These are phyloP conservation scores for Phialemoniopsis sp. DNA, from an alignment of 2,329 filamentous ascomycete genomes.

Conservation along the genomic window DNA sequence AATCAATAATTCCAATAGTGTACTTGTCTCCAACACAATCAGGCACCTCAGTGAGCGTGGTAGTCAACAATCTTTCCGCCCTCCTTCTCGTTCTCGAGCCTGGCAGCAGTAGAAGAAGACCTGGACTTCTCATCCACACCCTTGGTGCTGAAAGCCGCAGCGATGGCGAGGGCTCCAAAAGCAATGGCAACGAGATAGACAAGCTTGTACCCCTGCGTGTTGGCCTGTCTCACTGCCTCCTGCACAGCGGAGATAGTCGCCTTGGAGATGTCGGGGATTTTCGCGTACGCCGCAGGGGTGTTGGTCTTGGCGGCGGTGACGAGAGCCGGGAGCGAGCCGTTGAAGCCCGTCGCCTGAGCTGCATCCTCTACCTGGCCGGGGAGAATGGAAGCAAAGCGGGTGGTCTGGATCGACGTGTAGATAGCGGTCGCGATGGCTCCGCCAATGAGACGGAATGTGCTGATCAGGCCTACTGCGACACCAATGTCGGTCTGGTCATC, in stretches of 20 bases:
- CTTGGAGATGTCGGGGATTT: conserved; percentile 17
- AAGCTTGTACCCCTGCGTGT: conserved; percentile 14
- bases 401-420: conserved; percentile 25
- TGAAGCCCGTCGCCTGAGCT: conserved; percentile 10
- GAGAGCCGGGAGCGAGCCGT: conserved; percentile 10
- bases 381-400: conserved; percentile 16
- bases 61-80: background rate
- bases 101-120: conserved; percentile 16
- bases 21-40: too few relatives aligned
- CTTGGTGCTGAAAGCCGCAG: conserved; percentile 16
- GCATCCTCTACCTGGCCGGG: conserved; percentile 9
- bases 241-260: conserved; percentile 19
- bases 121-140: conserved; percentile 11
- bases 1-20: too few relatives aligned
- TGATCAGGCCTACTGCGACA: conserved; percentile 24
- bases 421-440: conserved; percentile 29
- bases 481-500: conserved; percentile 28
- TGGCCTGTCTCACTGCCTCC: conserved; percentile 22
- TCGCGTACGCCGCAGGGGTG: conserved; percentile 20
- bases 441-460: conserved; percentile 25
- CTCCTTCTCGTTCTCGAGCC: conserved; percentile 2
- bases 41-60: too few relatives aligned
- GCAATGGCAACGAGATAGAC: conserved; percentile 29
- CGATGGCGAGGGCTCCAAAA: conserved; percentile 24
- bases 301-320: conserved; percentile 19